Evolutionary conservation across 257 asterid species (phyloP), one percentile per base, ranked within the genome.

Genomic region (Petunia axillaris): DNA sequence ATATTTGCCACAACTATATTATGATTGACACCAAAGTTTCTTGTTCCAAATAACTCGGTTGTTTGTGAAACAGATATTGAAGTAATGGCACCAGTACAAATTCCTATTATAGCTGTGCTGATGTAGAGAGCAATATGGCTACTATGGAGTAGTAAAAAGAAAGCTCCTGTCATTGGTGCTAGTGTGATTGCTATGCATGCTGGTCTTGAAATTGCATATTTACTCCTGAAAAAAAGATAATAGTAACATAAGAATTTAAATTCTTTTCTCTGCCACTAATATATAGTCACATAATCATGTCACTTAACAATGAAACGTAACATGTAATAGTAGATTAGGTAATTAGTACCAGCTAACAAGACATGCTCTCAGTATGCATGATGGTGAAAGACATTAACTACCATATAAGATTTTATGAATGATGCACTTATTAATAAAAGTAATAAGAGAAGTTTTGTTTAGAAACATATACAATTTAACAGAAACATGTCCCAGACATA

Each of bases 131-230:
- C 84, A 0, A 82, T 3, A 58, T 79, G 83, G 6, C 79, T 57
- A 4, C 41, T 36, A 44, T 70, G 77, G 2, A 85, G 80, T 11
- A 94, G 90, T 36, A 94, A 75, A 84, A 93, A 89, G 81, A 93
- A 93, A 0, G 96, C 90, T 37, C 90, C 97, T 37, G 92, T 84
- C 92, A 94, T 89, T 8, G 98, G 98, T 5, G 71, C 78, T 93
- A 94, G 92, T 89, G 89, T 85, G 5, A 13, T 71, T 8, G 94
- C 94, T 68, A 93, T 91, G 5, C 91, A 86, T 38, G 88, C 90
- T 0, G 89, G 92, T 78, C 97, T 87, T 1, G 98, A 89, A 1
- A 90, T n/a, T 78, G 67, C 40, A 1, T 59, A 62, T 15, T 86
- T 89, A 40, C 77, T 85, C 85, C 98, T 91, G 85, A 11, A 63